A percentile compares a stretch with the other conserved stretches of the same genome.
Conservation (phyloP, 163 green algal species). For the Chlamydomonas reinhardtii region DNA sequence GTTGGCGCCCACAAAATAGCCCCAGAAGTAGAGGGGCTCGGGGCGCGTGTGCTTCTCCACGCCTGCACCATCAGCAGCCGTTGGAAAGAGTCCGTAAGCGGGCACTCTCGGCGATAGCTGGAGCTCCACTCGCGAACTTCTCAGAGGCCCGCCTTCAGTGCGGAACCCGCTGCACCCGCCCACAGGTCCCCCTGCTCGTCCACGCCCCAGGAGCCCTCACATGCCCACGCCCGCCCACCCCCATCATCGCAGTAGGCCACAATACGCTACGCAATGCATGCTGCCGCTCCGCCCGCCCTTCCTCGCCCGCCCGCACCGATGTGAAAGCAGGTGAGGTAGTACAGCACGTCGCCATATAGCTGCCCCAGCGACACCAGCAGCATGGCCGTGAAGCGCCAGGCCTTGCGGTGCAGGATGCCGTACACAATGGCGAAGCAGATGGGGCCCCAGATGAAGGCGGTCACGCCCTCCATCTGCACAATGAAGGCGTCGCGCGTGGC, state of each 20-base stretch:
- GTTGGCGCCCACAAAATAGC: constrained; percentile 92
- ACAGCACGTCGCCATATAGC: constrained; percentile 93
- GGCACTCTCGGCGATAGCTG: no score
- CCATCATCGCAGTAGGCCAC: no score
- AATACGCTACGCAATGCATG: no score
- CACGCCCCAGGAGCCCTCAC: no score
- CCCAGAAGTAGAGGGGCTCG: constrained; percentile 92
- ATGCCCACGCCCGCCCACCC: no score
- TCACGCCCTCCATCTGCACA: constrained; percentile 90
- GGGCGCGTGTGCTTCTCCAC: constrained; percentile 69
- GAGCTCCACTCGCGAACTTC: no score
- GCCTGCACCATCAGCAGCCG: not conserved
- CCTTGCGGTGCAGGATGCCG: constrained; percentile 69
- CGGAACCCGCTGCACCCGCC: no score
- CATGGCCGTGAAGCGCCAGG: constrained; percentile 81
- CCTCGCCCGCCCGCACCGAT: not conserved
- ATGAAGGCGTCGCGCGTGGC: constrained; percentile 88
- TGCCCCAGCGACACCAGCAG: constrained; percentile 86
- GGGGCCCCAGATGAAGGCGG: constrained; percentile 89
- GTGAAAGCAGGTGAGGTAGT: constrained; percentile 87
- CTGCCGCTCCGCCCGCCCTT: no score
- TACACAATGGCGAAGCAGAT: constrained; percentile 79
- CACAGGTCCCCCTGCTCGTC: no score
- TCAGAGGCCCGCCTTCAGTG: no score
- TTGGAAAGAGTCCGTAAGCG: no score